Base-by-base conservation (phyloP, 2,329 filamentous ascomycete species). In the Fusarium virguliforme region DNA sequence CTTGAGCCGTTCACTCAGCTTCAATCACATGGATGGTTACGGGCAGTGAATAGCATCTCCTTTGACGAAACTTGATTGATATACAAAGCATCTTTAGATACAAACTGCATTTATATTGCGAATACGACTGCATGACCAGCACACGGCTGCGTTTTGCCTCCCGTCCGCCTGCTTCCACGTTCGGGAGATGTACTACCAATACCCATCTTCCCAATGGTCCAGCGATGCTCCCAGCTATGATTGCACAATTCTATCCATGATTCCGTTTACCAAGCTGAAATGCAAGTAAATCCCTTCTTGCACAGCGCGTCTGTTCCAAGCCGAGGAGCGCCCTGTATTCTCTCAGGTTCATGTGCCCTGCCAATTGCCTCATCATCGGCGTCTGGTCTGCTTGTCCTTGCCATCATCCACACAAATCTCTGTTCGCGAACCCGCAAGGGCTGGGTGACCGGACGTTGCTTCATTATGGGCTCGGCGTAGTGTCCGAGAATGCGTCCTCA, bases 211-310 rank as follows among this genome's bases (percentile, higher is more conserved):
- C 60, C 60, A 32, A 48, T 35, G 40, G 60, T 55, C 62, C 46
- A 62, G 41, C 48, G 38, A 64, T 68, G 55, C 58, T 73, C 58
- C 64, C 61, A 65, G 60, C 32, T 57, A 68, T 60, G 62, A 67
- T 60, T 69, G 70, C 65, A 75, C 64, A 73, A 69, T 68, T 75
- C 69, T 76, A 72, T 66, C 68, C 67, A 69, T 72, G 41, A 56
- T 65, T 57, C 64, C 48, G 56, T 48, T 67, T 63, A 59, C 46
- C 62, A 60, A 62, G 62, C 62, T 54, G 64, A 53, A 62, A 57
- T 61, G 48, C 35, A 43, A 50, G 32, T 22, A 57, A 51, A 62
- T 54, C 50, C 43, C 64, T 37, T 60, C 56, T 51, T 63, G 32
- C 57, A 68, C 40, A 68, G 62, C 73, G 70, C 58, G 65, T 57